phyloP scores from a whole-genome alignment of 1,284 basidiomycete genomes.

The Cryptococcus floricola region DNA sequence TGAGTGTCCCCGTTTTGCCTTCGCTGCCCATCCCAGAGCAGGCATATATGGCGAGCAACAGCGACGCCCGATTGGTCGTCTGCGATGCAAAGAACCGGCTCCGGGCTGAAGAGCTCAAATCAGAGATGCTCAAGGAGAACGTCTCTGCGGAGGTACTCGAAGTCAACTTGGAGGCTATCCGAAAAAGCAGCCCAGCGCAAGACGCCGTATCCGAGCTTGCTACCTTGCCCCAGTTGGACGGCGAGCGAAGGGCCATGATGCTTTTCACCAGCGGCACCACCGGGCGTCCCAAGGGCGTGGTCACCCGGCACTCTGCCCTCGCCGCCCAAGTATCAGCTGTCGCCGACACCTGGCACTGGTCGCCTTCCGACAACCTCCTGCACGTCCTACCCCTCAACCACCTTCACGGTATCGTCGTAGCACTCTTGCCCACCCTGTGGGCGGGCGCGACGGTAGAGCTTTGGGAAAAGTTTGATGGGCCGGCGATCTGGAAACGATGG shows the following conservation, averaged over 20 bases:
- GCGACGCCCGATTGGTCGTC: constrained; percentile 29
- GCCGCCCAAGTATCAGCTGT: constrained; percentile 35
- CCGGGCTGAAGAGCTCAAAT: constrained; percentile 29
- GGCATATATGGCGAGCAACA: constrained; percentile 35
- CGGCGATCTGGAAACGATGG: constrained; percentile 31
- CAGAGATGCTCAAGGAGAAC: constrained; percentile 15
- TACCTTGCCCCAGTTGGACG: constrained; percentile 15
- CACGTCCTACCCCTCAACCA: constrained; percentile 43
- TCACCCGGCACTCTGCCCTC: constrained; percentile 40
- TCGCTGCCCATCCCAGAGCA: constrained; percentile 39
- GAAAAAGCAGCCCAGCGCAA: neutral
- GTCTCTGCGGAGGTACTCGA: constrained; percentile 6
- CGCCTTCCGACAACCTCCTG: constrained; percentile 23
- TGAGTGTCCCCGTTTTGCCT: constrained; percentile 38
- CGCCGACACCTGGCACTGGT: constrained; percentile 38
- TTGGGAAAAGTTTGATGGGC: constrained; percentile 38
- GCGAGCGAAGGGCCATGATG: constrained; percentile 39
- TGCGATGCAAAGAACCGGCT: constrained; percentile 22
- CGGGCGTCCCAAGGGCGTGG: constrained; percentile 43
- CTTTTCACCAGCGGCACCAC: constrained; percentile 44
- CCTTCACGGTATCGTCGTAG: constrained; percentile 44
- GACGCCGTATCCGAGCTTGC: neutral
- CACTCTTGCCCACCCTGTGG: constrained; percentile 40
- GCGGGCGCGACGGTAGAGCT: constrained; percentile 44
- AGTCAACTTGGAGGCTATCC: constrained; percentile 5